Conservation (phyloP, 192 early-diverging fungal genomes). For the Coemansia asiatica region DNA sequence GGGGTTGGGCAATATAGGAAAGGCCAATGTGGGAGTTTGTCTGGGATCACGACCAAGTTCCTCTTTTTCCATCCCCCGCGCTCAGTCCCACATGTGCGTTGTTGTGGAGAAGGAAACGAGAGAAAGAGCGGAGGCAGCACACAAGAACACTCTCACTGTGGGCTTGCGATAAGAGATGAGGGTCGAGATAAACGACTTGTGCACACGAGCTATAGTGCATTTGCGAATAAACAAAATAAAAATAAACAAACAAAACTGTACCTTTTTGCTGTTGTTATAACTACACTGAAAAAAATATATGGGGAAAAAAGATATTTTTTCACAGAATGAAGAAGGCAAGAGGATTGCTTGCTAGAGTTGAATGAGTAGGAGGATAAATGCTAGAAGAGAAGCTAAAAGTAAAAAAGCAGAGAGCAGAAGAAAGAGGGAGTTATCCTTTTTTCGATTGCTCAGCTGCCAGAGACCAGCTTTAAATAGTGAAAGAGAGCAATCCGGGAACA, state of each 20-base stretch:
- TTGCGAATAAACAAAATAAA: background rate
- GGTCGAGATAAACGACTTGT: background rate
- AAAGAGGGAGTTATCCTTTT: conserved; percentile 3
- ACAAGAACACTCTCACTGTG: background rate
- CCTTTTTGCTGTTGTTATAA: background rate
- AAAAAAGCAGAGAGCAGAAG: conserved; percentile 2
- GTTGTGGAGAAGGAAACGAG: background rate
- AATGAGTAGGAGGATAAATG: conserved; percentile 5
- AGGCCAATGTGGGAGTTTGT: background rate
- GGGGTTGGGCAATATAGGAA: background rate
- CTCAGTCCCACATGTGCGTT: background rate
- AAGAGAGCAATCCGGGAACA: no score
- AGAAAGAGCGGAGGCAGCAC: background rate
- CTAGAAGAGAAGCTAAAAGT: background rate
- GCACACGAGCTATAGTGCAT: background rate
- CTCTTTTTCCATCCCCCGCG: background rate
- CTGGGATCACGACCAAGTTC: background rate
- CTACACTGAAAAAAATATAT: background rate
- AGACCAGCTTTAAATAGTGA: no score
- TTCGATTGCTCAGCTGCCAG: background rate
- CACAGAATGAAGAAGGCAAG: background rate
- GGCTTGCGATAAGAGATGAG: conserved; percentile 9
- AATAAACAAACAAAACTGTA: background rate
- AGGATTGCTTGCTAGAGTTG: background rate
- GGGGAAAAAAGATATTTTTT: background rate